Evolutionary conservation across 2,329 filamentous ascomycete genomes (phyloP).

Genomic region (Blumeriella jaapii): DNA sequence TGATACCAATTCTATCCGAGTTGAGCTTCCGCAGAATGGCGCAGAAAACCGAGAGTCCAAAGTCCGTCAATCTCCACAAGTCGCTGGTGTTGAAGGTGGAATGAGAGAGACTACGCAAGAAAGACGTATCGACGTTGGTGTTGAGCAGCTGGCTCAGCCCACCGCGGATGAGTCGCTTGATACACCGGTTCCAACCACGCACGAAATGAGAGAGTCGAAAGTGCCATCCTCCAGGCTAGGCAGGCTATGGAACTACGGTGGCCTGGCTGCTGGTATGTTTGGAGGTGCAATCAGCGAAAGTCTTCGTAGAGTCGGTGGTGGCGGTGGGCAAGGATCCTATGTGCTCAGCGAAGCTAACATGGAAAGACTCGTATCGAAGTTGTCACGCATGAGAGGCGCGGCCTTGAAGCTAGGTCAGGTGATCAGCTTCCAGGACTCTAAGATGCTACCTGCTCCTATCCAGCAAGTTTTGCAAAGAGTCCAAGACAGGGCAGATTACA

Average conservation of each 20-base stretch:
- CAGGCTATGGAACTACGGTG: conserved; percentile 88
- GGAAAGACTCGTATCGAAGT: conserved; percentile 81
- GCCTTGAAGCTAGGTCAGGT: conserved; percentile 97
- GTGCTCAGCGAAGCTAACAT: conserved; percentile 85
- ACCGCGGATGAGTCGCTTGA: conserved; percentile 25
- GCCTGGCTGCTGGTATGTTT: conserved; percentile 88
- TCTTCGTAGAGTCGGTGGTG: conserved; percentile 67
- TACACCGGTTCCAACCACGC: conserved; percentile 30
- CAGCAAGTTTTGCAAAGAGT: conserved; percentile 87
- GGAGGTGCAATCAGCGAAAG: conserved; percentile 82
- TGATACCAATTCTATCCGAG: conserved; percentile 21
- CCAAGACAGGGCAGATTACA: conserved; percentile 94
- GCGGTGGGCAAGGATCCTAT: conserved; percentile 58
- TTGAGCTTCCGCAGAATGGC: conserved; percentile 11
- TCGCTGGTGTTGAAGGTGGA: too few relatives aligned
- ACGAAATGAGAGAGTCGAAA: conserved; percentile 75
- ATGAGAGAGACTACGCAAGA: not conserved
- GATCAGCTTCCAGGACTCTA: conserved; percentile 96
- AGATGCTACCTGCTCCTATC: conserved; percentile 80
- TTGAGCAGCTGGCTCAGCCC: conserved; percentile 35
- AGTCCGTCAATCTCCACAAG: too few relatives aligned
- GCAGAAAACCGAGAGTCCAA: too few relatives aligned
- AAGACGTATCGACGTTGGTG: conserved; percentile 28
- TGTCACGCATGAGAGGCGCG: conserved; percentile 92
- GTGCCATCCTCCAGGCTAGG: conserved; percentile 83